Conservation (phyloP, 1,284 basidiomycete species). For the Testicularia cyperi region DNA sequence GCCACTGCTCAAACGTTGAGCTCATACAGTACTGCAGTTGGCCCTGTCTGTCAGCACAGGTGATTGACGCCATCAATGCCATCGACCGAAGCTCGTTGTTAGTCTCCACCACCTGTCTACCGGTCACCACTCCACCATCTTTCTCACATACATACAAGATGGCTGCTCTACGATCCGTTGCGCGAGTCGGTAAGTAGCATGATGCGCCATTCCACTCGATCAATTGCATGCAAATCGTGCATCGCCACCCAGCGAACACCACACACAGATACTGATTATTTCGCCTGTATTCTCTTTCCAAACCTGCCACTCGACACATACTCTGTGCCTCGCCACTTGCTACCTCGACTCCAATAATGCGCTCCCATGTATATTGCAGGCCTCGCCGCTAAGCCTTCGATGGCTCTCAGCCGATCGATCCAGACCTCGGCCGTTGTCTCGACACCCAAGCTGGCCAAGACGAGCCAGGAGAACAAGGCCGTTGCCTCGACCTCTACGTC, state of each 20-base stretch:
- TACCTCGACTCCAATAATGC: background rate
- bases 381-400: constrained; percentile 27
- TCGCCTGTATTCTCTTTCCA: no score
- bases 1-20: no score
- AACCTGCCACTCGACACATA: no score
- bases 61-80: no score
- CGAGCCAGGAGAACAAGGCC: constrained; percentile 3
- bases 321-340: no score
- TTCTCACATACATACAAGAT: constrained; percentile 12
- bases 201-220: no score
- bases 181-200: constrained; percentile 31
- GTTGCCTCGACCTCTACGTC: constrained; percentile 8
- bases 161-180: constrained; percentile 35
- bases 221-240: background rate
- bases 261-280: no score
- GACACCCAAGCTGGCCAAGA: constrained; percentile 20
- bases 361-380: no score
- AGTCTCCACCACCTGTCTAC: background rate
- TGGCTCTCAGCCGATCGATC: constrained; percentile 30
- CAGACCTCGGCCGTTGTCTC: constrained; percentile 33
- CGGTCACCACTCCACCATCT: constrained; percentile 2
- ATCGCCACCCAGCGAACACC: no score
- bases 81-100: background rate
- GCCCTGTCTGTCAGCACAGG: no score
- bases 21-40: no score